phyloP scores from a whole-genome alignment of 1,284 basidiomycete genomes.

The Rhodotorula sp. region DNA sequence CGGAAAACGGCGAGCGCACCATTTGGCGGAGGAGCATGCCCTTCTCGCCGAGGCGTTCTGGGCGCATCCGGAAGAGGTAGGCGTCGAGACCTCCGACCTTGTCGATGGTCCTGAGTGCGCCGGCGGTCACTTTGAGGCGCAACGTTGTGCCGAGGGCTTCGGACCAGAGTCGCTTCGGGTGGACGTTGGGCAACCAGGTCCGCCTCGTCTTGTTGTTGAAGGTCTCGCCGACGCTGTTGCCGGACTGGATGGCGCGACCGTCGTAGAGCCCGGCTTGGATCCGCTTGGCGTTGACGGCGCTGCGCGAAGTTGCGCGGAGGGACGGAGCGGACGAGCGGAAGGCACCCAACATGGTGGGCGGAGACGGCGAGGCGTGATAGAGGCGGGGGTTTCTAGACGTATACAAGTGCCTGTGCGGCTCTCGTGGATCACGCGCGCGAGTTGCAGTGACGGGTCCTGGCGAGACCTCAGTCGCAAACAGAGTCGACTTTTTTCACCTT shows the following conservation, averaged over 20 bases:
- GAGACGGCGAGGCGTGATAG: background rate
- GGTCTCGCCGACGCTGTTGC: slow-evolving; percentile 81
- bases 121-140: slow-evolving; percentile 66
- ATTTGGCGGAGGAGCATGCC: slow-evolving; percentile 68
- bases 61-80: slow-evolving; percentile 66
- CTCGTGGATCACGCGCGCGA: background rate
- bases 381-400: background rate
- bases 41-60: slow-evolving; percentile 65
- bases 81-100: slow-evolving; percentile 79
- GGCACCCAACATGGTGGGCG: background rate
- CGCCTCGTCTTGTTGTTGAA: slow-evolving; percentile 88
- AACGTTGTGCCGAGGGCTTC: slow-evolving; percentile 61
- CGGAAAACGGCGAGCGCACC: slow-evolving; percentile 46
- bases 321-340: slow-evolving; percentile 20
- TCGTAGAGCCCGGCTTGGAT: slow-evolving; percentile 61
- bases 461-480: no score
- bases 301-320: slow-evolving; percentile 36
- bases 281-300: slow-evolving; percentile 31
- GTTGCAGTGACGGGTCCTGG: no score
- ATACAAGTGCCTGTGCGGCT: background rate
- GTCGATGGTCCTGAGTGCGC: slow-evolving; percentile 72
- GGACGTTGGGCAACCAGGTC: slow-evolving; percentile 83
- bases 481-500: background rate
- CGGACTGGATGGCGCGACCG: slow-evolving; percentile 71
- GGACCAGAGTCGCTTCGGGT: slow-evolving; percentile 67